Evolutionary conservation across 129 eudicot species (phyloP).

Genomic region (sunflower (Helianthus annuus)): DNA sequence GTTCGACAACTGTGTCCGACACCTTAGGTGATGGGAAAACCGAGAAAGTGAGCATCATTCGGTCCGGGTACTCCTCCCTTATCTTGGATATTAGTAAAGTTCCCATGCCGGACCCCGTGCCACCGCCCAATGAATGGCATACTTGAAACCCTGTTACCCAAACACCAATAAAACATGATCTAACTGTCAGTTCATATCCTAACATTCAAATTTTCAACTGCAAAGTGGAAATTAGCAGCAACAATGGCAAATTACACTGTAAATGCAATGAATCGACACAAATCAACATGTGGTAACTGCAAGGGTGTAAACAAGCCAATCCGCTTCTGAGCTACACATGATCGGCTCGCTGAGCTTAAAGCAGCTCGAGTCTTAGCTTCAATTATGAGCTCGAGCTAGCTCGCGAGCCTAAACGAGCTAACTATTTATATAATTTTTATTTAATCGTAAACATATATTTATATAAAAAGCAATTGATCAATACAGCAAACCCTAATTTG

Average conservation of each 20-base stretch:
- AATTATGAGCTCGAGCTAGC: too few species aligned
- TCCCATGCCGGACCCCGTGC: slow-evolving; percentile 82
- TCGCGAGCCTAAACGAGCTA: too few species aligned
- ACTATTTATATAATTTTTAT: too few species aligned
- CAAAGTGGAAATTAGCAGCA: too few species aligned
- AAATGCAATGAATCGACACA: not conserved
- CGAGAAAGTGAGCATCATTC: slow-evolving; percentile 85
- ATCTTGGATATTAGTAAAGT: slow-evolving; percentile 75
- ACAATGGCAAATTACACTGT: too few species aligned
- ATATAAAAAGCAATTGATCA: too few species aligned
- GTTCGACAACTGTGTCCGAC: slow-evolving; percentile 82
- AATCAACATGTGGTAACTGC: not conserved
- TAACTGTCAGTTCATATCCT: slow-evolving; percentile 12
- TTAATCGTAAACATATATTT: too few species aligned
- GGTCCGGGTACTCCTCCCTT: slow-evolving; percentile 76
- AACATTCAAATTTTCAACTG: not conserved
- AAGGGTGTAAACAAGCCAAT: too few species aligned
- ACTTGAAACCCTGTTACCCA: slow-evolving; percentile 67
- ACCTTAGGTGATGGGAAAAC: slow-evolving; percentile 83
- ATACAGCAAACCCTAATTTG: too few species aligned
- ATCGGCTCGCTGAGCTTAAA: too few species aligned
- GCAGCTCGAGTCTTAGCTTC: too few species aligned
- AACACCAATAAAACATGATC: not conserved
- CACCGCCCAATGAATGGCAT: slow-evolving; percentile 83
- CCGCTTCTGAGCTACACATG: too few species aligned